Base-by-base conservation (phyloP, 257 asterid genomes). In the Echites panduratus region DNA sequence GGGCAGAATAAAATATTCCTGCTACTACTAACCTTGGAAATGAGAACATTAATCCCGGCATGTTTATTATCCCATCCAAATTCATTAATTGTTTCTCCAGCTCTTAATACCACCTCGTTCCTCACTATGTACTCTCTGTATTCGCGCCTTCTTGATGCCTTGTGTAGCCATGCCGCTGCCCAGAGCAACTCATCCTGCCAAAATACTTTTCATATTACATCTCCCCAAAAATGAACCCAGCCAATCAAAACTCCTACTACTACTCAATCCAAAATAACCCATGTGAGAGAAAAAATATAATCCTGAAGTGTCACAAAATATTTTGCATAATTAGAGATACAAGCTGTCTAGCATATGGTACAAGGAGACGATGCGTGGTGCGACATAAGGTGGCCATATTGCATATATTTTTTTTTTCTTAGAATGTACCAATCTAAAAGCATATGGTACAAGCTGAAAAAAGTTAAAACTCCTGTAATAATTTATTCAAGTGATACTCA, bases 21-120 rank as follows among this genome's bases (percentile, higher is more conserved):
- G n/a, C n/a, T n/a, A 19, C 10, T 4, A 67, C 68, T 48, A 61
- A 89, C 96, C 97, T 92, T 90, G 83, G 98, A 88, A 59, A 90
- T 86, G 76, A 92, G 96, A 7, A 92, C 87, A 81, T 92, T 88
- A 72, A 92, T 92, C 48, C 98, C 96, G 7, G 98, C 97, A 49
- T 92, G 98, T 79, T 92, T 90, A 85, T 92, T 90, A 79, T 88
- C 97, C 98, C 98, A 90, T 38, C 98, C 98, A 71, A 92, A 90
- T 83, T 90, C 98, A 77, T 92, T 88, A 77, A 92, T 87, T 4
- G 91, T 85, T 62, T 92, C 98, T 64, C 95, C 95, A n/a, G 97
- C 98, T 73, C 97, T 79, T 53, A 92, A 78, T 2, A 88, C 67
- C 4, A 88, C 94, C 85, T 90, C 92, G 81, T 92, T 92, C 79